These are phyloP conservation scores for Bauhinia variegata DNA, from an alignment of 306 rosid genomes.

Conservation along the genomic window DNA sequence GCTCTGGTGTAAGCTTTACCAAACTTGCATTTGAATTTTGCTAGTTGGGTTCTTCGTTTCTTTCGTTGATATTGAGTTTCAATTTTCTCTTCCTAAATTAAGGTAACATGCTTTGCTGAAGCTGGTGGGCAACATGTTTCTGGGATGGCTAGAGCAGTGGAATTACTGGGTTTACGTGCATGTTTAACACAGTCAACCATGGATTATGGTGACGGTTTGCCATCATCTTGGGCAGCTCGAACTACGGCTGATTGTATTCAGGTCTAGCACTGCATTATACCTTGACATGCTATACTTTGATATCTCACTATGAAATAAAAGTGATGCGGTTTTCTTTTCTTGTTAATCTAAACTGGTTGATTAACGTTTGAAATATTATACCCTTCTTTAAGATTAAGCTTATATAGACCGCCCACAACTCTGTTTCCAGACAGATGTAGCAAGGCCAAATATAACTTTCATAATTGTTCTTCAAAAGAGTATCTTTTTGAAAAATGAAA, in stretches of 20 bases:
- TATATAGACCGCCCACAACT: background rate
- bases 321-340: no score
- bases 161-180: conserved; percentile 75
- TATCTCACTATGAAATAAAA: no score
- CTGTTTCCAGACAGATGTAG: background rate
- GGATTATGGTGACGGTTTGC: conserved; percentile 84
- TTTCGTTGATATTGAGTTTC: background rate
- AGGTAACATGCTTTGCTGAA: conserved; percentile 96
- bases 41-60: background rate
- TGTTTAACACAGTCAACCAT: conserved; percentile 77
- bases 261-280: no score
- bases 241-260: conserved; percentile 68
- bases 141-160: conserved; percentile 77
- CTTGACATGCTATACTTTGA: no score
- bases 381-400: background rate
- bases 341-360: conserved; percentile 7
- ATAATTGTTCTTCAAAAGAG: background rate
- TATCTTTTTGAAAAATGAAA: no score
- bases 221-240: conserved; percentile 60
- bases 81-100: conserved; percentile 4
- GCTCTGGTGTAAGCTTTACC: conserved; percentile 60
- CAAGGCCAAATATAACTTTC: background rate
- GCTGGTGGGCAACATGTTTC: conserved; percentile 90
- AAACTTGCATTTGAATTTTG: background rate
- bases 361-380: background rate